phyloP scores from a whole-genome alignment of 108 stramenopile species.

The Cyclostephanos tholiformis region DNA sequence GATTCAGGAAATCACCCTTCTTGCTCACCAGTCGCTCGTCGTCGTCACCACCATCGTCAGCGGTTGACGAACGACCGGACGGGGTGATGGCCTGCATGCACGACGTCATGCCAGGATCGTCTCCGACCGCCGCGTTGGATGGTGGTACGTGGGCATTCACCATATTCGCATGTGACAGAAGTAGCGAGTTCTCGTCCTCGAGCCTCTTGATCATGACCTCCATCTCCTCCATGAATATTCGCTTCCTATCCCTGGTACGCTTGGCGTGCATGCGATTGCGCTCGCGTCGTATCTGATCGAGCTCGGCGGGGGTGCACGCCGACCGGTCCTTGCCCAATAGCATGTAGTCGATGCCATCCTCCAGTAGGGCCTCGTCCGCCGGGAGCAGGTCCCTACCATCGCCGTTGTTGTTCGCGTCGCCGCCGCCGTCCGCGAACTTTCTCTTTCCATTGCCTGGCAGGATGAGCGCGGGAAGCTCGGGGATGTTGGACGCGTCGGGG shows the following conservation, averaged over 20 bases:
- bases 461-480: slow-evolving; percentile 78
- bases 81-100: slow-evolving; percentile 17
- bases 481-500: slow-evolving; percentile 75
- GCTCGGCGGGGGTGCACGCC: slow-evolving; percentile 78
- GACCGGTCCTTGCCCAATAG: slow-evolving; percentile 81
- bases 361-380: slow-evolving; percentile 41
- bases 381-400: background rate
- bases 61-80: slow-evolving; percentile 7
- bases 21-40: background rate
- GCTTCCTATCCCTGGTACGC: slow-evolving; percentile 83
- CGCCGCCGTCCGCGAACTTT: slow-evolving; percentile 33
- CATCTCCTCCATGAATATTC: slow-evolving; percentile 86
- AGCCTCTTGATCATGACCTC: slow-evolving; percentile 75
- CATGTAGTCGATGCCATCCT: slow-evolving; percentile 87
- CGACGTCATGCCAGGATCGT: slow-evolving; percentile 17
- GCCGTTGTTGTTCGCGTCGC: too few relatives aligned
- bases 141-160: slow-evolving; percentile 40
- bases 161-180: slow-evolving; percentile 56
- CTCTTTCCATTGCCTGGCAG: slow-evolving; percentile 72
- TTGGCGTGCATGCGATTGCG: slow-evolving; percentile 93
- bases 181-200: slow-evolving; percentile 70
- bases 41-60: slow-evolving; percentile 12
- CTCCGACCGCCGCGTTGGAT: background rate
- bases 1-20: slow-evolving; percentile 59
- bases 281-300: slow-evolving; percentile 85